These are phyloP conservation scores for Zygosaccharomyces pseudobailii DNA, from an alignment of 1,139 yeast genomes.

Conservation along the genomic window DNA sequence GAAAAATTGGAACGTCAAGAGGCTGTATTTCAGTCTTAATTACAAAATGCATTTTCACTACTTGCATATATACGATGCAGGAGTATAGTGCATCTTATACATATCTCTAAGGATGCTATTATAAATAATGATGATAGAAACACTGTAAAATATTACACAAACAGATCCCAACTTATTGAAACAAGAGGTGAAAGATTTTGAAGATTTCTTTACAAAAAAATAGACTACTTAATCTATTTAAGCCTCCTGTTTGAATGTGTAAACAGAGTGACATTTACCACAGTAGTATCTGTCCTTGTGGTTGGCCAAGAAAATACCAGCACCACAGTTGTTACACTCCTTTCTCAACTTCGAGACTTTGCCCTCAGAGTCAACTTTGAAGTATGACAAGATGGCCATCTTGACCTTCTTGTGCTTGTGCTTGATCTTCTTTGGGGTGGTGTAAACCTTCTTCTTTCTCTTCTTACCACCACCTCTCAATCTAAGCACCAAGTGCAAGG, in stretches of 20 bases:
- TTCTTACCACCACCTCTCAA: slow-evolving; percentile 99
- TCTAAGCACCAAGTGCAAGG: slow-evolving; percentile 95
- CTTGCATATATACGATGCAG: background rate
- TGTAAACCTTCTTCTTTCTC: slow-evolving; percentile 99
- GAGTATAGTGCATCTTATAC: background rate
- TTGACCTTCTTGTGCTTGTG: slow-evolving; percentile 99
- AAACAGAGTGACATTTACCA: slow-evolving; percentile 98
- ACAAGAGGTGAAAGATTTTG: too few relatives aligned
- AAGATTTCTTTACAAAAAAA: background rate
- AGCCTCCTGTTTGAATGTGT: slow-evolving; percentile 43
- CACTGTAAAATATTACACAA: background rate
- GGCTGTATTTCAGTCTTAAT: background rate
- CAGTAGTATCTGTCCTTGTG: slow-evolving; percentile 99
- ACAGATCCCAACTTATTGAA: too few relatives aligned
- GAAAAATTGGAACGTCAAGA: slow-evolving; percentile 7
- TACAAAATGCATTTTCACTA: too few relatives aligned
- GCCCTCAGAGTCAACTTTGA: slow-evolving; percentile 98
- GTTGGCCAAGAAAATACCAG: slow-evolving; percentile 99
- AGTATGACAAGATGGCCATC: slow-evolving; percentile 98
- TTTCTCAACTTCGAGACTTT: slow-evolving; percentile 98
- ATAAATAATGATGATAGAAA: background rate
- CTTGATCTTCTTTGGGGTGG: slow-evolving; percentile 99
- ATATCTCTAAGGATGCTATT: background rate
- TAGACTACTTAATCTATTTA: slow-evolving; percentile 13
- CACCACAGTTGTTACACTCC: slow-evolving; percentile 98